Evolutionary conservation across 192 early-diverging fungal genomes (phyloP), one percentile per base, ranked within the genome.

Genomic region (Coemansia sp.): DNA sequence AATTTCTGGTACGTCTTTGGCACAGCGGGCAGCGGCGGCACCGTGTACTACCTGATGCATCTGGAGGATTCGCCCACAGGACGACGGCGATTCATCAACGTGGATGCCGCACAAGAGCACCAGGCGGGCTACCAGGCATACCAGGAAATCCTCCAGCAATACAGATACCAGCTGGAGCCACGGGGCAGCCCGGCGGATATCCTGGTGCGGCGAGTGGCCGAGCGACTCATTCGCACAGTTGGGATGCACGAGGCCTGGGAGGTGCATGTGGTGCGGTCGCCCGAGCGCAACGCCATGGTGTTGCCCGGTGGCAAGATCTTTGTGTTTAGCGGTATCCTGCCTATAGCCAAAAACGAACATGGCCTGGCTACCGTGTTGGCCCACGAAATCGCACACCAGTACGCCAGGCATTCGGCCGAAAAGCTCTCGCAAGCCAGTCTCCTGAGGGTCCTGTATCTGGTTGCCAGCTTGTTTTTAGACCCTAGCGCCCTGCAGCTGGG

Each of bases 281-380:
- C 82, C 2, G 83, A 93, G 64, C 78, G 68, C 55, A 98, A 97
- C 68, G 95, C 95, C 3, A 95, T 98, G 71, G 94, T 97, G 8
- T 69, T 95, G 36, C 94, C 96, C 2, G 92, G 91, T 28, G 92
- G 92, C 27, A 93, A 94, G 67, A 87, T 98, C 0, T 98, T 98
- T 83, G 96, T 98, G 25, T 98, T 97, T 53, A 91, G 91, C 19
- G 96, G 96, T 4, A 83, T 98, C 15, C 73, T 98, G 3, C 86
- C 87, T 2, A 72, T 98, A 22, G 82, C 82, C 0, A 46, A 78
- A 42, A 83, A 89, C 64, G 89, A 92, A 63, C 81, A 88, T 60
- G 94, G 92, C 8, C 59, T 98, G 62, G 96, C 96, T 5, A 88
- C 94, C 0, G 92, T 98, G 2, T 58, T 98, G 18, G 88, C 91